Evolutionary conservation across 2,329 filamentous ascomycete genomes (phyloP), one percentile per base, ranked within the genome.

Genomic region (Epichloe baconii): DNA sequence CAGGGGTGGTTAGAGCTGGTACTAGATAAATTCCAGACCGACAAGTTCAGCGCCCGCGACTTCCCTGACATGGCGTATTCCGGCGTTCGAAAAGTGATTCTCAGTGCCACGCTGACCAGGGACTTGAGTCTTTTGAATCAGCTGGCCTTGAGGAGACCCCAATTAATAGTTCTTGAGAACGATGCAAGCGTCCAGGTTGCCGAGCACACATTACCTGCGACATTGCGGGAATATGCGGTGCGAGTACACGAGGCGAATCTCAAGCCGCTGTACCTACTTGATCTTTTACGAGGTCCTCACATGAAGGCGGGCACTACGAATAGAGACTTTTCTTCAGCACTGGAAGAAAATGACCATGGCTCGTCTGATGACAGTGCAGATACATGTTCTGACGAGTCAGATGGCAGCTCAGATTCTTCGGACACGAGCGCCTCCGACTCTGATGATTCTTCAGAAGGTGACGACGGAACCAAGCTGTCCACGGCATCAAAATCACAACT

Each of bases 91-190:
- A 97, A 96, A 67, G 76, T 96, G 17, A 78, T 97, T 49, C 76
- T 96, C 3, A 95, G 88, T 64, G 93, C 91, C 5, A 96, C 91
- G 0, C 88, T 97, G 80, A 95, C 90, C 2, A 78, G 82, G 52
- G 89, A 97, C 61, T 71, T 95, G 46, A 86, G 85, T 37, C 83
- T 93, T 54, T 71, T 97, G 19, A 84, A 79, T 51, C 83, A 81
- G 0, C 67, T 97, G 38, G 84, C 78, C 53, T 72, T 97, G 34
- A 73, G 76, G 31, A 76, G 86, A 49, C 91, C 93, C 3, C 85
- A 78, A 53, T 71, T 96, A 45, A 77, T 96, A 0, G 77, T 88
- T 1, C 75, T 95, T 14, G 85, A 90, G 54, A 79, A 78, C 34
- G 62, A 66, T 1, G 60, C 64, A 79, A 60, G 63, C 79, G 50